phyloP scores from a whole-genome alignment of 129 eudicot species.

The Sambucus nigra region DNA sequence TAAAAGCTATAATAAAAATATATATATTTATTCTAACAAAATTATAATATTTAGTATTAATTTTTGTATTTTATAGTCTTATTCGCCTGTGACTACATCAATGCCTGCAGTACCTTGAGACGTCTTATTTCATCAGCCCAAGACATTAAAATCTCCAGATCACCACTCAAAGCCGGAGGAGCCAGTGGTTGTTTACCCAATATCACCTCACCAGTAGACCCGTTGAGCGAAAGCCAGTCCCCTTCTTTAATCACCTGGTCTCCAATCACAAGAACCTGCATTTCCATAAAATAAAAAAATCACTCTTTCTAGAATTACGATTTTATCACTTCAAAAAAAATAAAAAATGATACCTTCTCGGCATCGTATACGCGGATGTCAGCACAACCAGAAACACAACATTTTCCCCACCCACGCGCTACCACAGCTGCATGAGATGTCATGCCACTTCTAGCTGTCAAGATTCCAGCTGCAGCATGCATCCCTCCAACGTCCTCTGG shows the following conservation, averaged over 20 bases:
- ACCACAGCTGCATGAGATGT: slow-evolving; percentile 99
- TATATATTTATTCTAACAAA: no score
- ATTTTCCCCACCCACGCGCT: slow-evolving; percentile 99
- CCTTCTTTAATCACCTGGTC: slow-evolving; percentile 69
- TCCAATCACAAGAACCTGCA: slow-evolving; percentile 55
- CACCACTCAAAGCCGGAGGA: slow-evolving; percentile 81
- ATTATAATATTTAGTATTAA: no score
- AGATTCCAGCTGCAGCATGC: slow-evolving; percentile 91
- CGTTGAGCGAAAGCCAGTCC: slow-evolving; percentile 95
- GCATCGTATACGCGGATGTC: slow-evolving; percentile 84
- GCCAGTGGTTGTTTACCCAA: slow-evolving; percentile 84
- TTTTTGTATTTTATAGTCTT: no score
- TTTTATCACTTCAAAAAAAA: not conserved
- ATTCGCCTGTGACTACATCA: slow-evolving; percentile 2
- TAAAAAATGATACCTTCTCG: slow-evolving; percentile 46
- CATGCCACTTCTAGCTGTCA: slow-evolving; percentile 99
- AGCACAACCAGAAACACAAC: slow-evolving; percentile 94
- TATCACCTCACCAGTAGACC: slow-evolving; percentile 93
- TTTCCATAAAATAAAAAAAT: slow-evolving; percentile 4
- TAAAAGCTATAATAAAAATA: no score
- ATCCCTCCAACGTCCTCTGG: slow-evolving; percentile 99
- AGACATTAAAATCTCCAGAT: slow-evolving; percentile 78
- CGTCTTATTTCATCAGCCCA: slow-evolving; percentile 82
- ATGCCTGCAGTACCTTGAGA: slow-evolving; percentile 50
- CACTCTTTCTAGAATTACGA: not conserved